Percentiles rank a stretch among this genome's conserved stretches.
Evolutionary conservation across 1,284 basidiomycete species (phyloP).

Genomic region (Trichosporon coremiiforme): DNA sequence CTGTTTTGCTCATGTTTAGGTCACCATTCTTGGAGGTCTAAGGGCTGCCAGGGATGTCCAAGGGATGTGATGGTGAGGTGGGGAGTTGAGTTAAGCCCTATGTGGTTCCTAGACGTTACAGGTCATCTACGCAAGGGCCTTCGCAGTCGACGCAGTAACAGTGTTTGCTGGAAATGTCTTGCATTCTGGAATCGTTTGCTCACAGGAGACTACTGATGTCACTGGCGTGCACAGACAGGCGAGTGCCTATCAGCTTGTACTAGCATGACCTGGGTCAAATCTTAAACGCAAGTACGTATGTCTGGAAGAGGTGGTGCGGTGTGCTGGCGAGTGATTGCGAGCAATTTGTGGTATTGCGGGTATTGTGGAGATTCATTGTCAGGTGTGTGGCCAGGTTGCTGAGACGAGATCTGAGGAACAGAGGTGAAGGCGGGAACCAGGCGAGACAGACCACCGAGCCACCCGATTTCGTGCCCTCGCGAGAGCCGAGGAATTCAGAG

Average conservation of each 20-base stretch:
- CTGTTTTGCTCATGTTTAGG: constrained; percentile 14
- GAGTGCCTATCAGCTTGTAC: neutral
- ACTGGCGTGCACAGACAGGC: neutral
- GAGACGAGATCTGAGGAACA: too few relatives aligned
- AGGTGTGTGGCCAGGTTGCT: too few relatives aligned
- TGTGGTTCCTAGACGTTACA: constrained; percentile 12
- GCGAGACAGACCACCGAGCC: too few relatives aligned
- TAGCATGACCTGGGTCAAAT: neutral
- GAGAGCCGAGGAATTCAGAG: too few relatives aligned
- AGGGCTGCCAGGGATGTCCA: neutral
- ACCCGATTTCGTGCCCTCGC: too few relatives aligned
- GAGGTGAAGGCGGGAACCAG: too few relatives aligned
- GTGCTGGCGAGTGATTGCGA: neutral
- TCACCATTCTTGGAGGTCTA: constrained; percentile 8
- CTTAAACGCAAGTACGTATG: neutral
- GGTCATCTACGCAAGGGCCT: neutral
- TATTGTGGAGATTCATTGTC: too few relatives aligned
- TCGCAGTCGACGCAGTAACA: neutral
- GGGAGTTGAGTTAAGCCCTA: neutral
- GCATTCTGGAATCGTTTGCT: neutral
- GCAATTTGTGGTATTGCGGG: too few relatives aligned
- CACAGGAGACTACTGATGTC: neutral
- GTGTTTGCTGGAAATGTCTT: neutral
- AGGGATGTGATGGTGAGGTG: neutral
- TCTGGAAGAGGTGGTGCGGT: neutral